Evolutionary conservation across 768 basidiomycete species (phyloP).

Genomic region (Rhizopogon vulgaris): DNA sequence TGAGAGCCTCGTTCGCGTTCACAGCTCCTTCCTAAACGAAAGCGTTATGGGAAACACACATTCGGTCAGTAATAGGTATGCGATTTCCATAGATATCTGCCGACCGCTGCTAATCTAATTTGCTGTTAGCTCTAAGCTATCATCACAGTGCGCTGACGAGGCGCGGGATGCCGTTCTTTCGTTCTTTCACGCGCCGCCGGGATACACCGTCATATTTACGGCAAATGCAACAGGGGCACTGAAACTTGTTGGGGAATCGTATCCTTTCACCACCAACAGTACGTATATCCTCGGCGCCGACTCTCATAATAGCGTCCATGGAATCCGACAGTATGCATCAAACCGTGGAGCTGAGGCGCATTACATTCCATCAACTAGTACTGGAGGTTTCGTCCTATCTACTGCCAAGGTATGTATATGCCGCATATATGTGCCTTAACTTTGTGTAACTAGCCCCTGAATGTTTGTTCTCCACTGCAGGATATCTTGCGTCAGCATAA

Average conservation of each 20-base stretch:
- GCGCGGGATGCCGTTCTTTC: conserved; percentile 68
- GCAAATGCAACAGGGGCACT: conserved; percentile 74
- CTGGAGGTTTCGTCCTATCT: conserved; percentile 57
- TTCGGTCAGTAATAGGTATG: conserved; percentile 73
- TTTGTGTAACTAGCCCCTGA: neutral
- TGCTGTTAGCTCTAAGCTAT: conserved; percentile 56
- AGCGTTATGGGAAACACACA: conserved; percentile 79
- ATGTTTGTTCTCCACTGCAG: conserved; percentile 27
- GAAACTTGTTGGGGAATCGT: conserved; percentile 79
- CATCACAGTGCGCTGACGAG: conserved; percentile 57
- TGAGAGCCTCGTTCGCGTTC: conserved; percentile 65
- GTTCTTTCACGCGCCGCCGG: conserved; percentile 70
- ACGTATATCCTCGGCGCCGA: conserved; percentile 66
- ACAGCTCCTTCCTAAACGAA: conserved; percentile 60
- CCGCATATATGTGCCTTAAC: conserved; percentile 15
- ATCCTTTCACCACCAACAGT: conserved; percentile 57
- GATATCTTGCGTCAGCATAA: conserved; percentile 46
- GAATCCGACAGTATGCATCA: conserved; percentile 67
- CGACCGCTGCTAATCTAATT: neutral
- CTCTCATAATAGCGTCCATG: conserved; percentile 82
- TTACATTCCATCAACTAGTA: conserved; percentile 59
- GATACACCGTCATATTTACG: conserved; percentile 79
- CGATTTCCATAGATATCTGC: conserved; percentile 4
- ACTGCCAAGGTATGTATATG: conserved; percentile 48
- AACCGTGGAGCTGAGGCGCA: conserved; percentile 47